Base-by-base conservation (phyloP, 768 basidiomycete species). In the Psilocybe cyanescens region DNA sequence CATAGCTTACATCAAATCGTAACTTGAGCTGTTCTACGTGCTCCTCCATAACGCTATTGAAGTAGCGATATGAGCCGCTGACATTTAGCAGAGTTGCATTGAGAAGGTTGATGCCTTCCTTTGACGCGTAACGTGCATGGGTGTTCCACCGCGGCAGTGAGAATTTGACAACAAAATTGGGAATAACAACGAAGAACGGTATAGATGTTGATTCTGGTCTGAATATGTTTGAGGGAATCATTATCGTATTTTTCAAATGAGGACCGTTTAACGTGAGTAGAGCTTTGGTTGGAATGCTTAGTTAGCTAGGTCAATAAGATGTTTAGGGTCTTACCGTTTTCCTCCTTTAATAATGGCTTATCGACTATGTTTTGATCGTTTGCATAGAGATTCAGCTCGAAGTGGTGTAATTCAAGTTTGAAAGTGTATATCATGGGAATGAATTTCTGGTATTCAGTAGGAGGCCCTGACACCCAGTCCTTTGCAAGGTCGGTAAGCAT, bases 281-380 rank as follows among this genome's bases (percentile, higher is more conserved):
- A n/a, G 92, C 96, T 96, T 61, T 12, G 51, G 50, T 61, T 12
- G 51, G 50, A 47, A 50, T 33, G 3, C n/a, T 65, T 35, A 62
- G 24, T 49, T 31, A 33, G 24, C 56, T 31, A 19, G 4, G 30
- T 17, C 46, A 24, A 37, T 50, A 28, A n/a, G 16, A 29, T 16
- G 39, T 57, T 35, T 16, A 54, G 31, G 45, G 55, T 12, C 35
- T 37, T 68, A 95, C 95, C 88, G 71, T 99, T 98, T 67, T 94
- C 91, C n/a, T 94, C 90, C 58, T 76, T 78, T 59, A 88, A 78
- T 35, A 89, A 76, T 2, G 95, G 94, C 62, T 91, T 92, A 77
- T 97, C 94, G 53, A 99, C 92, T 70, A 99, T 94, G 70, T 99
- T 99, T 70, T 95, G 94, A 73, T 99, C 97, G 70, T 99, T 99